Evolutionary conservation across 2,329 filamentous ascomycete species (phyloP).

Genomic region (Nothophoma quercina): DNA sequence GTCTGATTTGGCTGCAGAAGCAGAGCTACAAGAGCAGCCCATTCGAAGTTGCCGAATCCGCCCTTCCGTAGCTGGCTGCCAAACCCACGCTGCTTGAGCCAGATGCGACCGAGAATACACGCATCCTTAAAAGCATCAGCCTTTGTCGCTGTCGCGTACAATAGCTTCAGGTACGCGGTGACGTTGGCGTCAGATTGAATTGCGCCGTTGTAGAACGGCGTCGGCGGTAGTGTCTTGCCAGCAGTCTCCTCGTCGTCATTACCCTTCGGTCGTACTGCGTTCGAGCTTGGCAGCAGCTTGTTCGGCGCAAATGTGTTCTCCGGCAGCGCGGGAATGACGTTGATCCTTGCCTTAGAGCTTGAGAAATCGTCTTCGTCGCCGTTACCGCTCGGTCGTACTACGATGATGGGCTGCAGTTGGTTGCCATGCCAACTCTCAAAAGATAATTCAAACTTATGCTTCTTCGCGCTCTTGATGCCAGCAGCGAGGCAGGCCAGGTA

Average conservation of each 20-base stretch:
- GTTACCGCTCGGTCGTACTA: constrained; percentile 51
- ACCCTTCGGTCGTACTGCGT: constrained; percentile 69
- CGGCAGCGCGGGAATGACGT: constrained; percentile 78
- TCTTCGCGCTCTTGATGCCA: constrained; percentile 67
- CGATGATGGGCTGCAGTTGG: constrained; percentile 73
- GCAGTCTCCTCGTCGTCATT: constrained; percentile 55
- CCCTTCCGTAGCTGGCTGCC: constrained; percentile 72
- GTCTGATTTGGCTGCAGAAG: constrained; percentile 79
- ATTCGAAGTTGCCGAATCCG: constrained; percentile 94
- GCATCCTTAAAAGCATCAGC: constrained; percentile 81
- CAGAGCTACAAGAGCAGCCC: constrained; percentile 80
- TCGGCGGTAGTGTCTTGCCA: constrained; percentile 56
- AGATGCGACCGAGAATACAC: constrained; percentile 83
- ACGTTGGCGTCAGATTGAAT: constrained; percentile 79
- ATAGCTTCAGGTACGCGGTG: constrained; percentile 75
- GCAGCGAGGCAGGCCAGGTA: constrained; percentile 84
- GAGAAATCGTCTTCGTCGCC: constrained; percentile 48
- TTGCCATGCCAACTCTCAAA: constrained; percentile 78
- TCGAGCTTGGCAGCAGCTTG: constrained; percentile 75
- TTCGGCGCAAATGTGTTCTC: constrained; percentile 72
- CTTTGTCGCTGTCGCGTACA: constrained; percentile 73
- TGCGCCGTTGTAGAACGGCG: constrained; percentile 89
- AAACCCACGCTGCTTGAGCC: constrained; percentile 89
- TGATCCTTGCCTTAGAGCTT: constrained; percentile 59
- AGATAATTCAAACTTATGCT: constrained; percentile 62